Evolutionary conservation across 352 stramenopile genomes (phyloP), one percentile per base, ranked within the genome.

Genomic region (Albugo candida): DNA sequence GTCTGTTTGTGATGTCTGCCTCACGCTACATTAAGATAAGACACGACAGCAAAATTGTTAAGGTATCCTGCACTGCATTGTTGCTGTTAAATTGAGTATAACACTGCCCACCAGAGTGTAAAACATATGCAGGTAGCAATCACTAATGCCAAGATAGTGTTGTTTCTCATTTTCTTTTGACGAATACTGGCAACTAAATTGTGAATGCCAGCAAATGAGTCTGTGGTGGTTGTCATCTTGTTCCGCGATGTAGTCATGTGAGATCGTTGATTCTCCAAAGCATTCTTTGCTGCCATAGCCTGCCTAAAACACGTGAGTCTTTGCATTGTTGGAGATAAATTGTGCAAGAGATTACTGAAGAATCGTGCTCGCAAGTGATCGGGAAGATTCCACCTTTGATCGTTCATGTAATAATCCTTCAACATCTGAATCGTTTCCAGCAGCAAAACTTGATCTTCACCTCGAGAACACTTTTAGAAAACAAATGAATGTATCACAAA

Each of bases 71-170:
- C 3, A 31, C 8, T 31, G 24, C 8, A 31, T 31, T 31, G 8
- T 31, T 31, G 24, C 24, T 31, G 51, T 71, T 62, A 87, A 24
- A 72, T 65, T 52, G 70, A 70, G 27, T 68, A 84, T 40, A 92
- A 59, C 47, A 92, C 67, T 35, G 71, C 70, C 79, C 79, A 98
- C 88, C 91, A 98, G 12, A 98, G 70, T 34, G 87, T 97, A 52
- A 98, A 98, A 55, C 93, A 92, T 52, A 97, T 72, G 65, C 92
- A 98, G 39, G 55, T 77, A 5, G 94, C 89, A 59, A 98, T 95
- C 41, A 97, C 88, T 40, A 94, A 76, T 48, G 85, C 88, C 18
- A 98, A 57, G 74, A 98, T 95, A 37, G 79, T 93, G 64, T 97
- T 97, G 74, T 98, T 96, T 56, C 83, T 79, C 56, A 94, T 85